Conservation (phyloP, 83 land plant species). For the Picea engelmannii region DNA sequence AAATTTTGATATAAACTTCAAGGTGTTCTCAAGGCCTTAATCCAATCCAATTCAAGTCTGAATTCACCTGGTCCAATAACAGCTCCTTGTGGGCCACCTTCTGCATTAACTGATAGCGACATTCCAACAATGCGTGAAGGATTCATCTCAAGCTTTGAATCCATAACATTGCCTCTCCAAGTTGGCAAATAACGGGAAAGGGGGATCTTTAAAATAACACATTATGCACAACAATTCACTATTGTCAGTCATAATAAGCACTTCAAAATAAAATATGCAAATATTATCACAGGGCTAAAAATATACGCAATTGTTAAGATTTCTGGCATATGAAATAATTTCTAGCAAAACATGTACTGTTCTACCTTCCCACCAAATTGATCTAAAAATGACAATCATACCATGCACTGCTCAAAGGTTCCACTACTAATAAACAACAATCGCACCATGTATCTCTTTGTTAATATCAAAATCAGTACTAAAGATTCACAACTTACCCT, state of each 20-base stretch:
- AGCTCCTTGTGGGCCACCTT: conserved; percentile 72
- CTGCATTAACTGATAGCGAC: conserved; percentile 77
- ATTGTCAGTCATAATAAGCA: not conserved
- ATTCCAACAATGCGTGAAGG: conserved; percentile 72
- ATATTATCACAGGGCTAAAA: not conserved
- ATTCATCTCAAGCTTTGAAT: conserved; percentile 73
- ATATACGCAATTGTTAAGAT: not conserved
- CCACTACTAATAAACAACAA: not conserved
- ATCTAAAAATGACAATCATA: not conserved
- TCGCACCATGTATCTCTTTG: not conserved
- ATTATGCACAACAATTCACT: conserved; percentile 1
- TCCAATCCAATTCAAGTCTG: conserved; percentile 86
- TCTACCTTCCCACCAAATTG: not conserved
- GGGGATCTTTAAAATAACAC: conserved; percentile 53
- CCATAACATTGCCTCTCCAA: conserved; percentile 83
- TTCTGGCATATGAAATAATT: not conserved
- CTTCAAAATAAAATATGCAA: not conserved
- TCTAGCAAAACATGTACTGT: not conserved
- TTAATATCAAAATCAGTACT: not conserved
- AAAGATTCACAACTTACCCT: conserved; percentile 42
- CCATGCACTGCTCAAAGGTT: not conserved
- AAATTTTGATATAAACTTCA: conserved; percentile 1
- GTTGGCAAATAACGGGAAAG: conserved; percentile 74
- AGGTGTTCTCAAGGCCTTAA: conserved; percentile 70
- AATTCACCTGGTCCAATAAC: conserved; percentile 80